Evolutionary conservation across 441 rosid genomes (phyloP).

Genomic region (Bruguiera hainesii): DNA sequence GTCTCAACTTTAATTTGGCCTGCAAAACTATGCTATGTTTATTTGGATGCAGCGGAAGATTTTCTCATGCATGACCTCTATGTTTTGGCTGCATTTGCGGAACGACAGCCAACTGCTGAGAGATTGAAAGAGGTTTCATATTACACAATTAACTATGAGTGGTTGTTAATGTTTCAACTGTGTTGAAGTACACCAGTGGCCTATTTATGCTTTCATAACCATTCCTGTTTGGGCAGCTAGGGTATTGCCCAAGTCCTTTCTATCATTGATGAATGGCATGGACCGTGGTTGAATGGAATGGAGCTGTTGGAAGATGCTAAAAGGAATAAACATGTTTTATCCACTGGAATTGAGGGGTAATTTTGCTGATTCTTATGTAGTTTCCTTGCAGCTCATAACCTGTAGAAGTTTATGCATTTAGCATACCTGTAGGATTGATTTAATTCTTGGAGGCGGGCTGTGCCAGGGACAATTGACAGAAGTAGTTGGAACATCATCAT

Average conservation of each 20-base stretch:
- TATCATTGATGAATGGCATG: slow-evolving; percentile 44
- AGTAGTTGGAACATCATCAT: slow-evolving; percentile 77
- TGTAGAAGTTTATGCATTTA: background rate
- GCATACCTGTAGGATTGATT: slow-evolving; percentile 47
- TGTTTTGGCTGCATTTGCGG: slow-evolving; percentile 42
- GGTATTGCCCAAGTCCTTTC: slow-evolving; percentile 48
- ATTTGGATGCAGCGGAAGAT: slow-evolving; percentile 44
- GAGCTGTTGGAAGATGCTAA: slow-evolving; percentile 54
- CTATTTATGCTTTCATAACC: background rate
- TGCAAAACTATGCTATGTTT: background rate
- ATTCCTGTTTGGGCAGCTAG: slow-evolving; percentile 21
- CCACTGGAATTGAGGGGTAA: slow-evolving; percentile 67
- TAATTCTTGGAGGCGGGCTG: slow-evolving; percentile 69
- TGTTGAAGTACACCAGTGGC: background rate
- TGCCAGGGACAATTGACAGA: slow-evolving; percentile 67
- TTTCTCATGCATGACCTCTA: slow-evolving; percentile 52
- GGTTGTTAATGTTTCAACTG: background rate
- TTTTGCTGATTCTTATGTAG: background rate
- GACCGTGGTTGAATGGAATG: slow-evolving; percentile 58
- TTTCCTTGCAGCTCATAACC: background rate
- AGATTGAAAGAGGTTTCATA: slow-evolving; percentile 45
- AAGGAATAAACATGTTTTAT: slow-evolving; percentile 38
- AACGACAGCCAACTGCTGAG: slow-evolving; percentile 29
- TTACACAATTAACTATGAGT: background rate
- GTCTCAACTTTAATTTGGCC: background rate